Percentiles rank a stretch among this genome's conserved stretches.
Conservation (phyloP, 1,139 yeast species). For the Candida frijolesensis region DNA sequence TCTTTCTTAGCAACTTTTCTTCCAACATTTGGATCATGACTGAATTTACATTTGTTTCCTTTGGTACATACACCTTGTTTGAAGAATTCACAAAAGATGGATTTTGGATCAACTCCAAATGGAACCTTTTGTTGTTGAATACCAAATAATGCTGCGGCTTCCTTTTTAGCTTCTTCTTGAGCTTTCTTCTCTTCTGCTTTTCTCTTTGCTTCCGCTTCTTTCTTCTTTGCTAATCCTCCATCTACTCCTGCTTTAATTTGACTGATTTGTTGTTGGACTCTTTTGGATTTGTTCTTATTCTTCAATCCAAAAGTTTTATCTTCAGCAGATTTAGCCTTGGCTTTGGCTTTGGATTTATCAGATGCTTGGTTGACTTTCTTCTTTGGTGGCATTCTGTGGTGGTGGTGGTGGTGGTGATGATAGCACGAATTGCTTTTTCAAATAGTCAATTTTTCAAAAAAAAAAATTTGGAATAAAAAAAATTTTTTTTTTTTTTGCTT, state of each 20-base stretch:
- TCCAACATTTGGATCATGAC: constrained; percentile 86
- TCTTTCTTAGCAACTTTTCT: constrained; percentile 90
- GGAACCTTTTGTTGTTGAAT: constrained; percentile 85
- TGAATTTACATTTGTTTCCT: constrained; percentile 90
- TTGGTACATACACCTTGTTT: constrained; percentile 88
- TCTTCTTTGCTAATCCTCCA: constrained; percentile 67
- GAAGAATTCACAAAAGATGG: constrained; percentile 88
- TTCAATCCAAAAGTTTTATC: constrained; percentile 96
- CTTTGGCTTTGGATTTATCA: constrained; percentile 64
- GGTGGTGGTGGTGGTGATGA: neutral
- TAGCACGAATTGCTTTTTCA: constrained; percentile 4
- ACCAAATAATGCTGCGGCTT: constrained; percentile 78
- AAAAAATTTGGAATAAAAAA: constrained; percentile 1
- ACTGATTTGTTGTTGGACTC: constrained; percentile 81
- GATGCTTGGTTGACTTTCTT: constrained; percentile 61
- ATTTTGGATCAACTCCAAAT: constrained; percentile 97
- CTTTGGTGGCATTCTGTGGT: constrained; percentile 64
- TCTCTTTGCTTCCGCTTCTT: constrained; percentile 74
- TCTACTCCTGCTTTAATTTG: constrained; percentile 71
- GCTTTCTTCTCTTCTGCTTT: constrained; percentile 88
- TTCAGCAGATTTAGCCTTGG: constrained; percentile 69
- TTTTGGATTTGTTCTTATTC: constrained; percentile 89
- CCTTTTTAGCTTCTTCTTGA: constrained; percentile 84
- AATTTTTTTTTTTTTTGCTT: constrained; percentile 7
- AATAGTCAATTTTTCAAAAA: neutral